Base-by-base conservation (phyloP, 495 filamentous ascomycete genomes). In the Bacidia rubella region DNA sequence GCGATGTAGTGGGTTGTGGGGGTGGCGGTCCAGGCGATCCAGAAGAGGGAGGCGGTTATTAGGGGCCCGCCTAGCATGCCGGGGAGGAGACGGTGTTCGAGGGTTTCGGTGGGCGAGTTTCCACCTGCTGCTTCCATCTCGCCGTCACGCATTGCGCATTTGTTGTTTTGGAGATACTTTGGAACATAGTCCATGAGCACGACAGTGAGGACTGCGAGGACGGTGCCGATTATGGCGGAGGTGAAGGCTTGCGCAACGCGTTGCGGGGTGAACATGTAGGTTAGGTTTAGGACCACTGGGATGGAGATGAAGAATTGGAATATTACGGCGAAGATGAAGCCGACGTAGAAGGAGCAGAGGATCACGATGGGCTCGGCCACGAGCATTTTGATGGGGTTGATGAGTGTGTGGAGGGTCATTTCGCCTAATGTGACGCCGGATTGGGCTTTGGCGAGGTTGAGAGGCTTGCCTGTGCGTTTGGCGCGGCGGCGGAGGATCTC, bases 31-130 rank as follows among this genome's bases (percentile, higher is more conserved):
- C 72, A 59, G 64, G 54, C 44, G 58, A 62, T 54, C 52, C 61
- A 62, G 25, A 62, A 62, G 19, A 62, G 58, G 29, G 60, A 60
- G 3, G 70, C 60, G 1, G 72, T 73, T 43, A 79, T 60, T 4
- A 71, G 60, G 46, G 73, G 44, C 44, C 70, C 71, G 9, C 77
- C 79, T 25, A 80, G 61, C 75, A 81, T 75, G 19, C 73, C 75
- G 15, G 73, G 66, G 43, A 76, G 67, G 45, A 81, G 60, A 24
- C 79, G 64, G 46, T 78, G 68, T 53, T 75, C 79, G 3, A 70
- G 72, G 4, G 55, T 54, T 35, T 35, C 29, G 7, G 15, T 35
- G 15, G 29, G 29, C 29, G 29, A 15, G 15, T 5, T 7, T 5
- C 29, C 29, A 7, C 15, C 29, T n/a, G n/a, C n/a, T n/a, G n/a